Conservation (phyloP, 2,329 filamentous ascomycete species). For the Aspergillus pseudoglaucus region DNA sequence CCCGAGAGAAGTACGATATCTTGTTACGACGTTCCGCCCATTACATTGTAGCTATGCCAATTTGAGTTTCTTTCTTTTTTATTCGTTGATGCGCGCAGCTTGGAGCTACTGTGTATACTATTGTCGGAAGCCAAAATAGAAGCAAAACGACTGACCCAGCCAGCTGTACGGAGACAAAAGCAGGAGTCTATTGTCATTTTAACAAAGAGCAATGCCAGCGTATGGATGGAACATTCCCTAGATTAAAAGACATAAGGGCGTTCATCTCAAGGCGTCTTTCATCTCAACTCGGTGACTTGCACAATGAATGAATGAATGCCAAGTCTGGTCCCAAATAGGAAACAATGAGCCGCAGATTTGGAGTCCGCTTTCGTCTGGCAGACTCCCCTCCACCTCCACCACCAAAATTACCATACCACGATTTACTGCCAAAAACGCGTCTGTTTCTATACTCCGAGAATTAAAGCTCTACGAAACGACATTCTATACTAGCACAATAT, state of each 20-base stretch:
- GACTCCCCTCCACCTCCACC: not conserved
- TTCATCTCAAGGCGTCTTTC: too few species aligned
- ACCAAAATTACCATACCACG: not conserved
- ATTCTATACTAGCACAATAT: too few species aligned
- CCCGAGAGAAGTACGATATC: not conserved
- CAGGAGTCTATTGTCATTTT: not conserved
- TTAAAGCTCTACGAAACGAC: too few species aligned
- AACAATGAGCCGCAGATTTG: not conserved
- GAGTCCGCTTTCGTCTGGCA: not conserved
- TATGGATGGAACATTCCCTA: too few species aligned
- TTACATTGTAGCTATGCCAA: not conserved
- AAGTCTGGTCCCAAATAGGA: not conserved
- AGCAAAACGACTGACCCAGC: not conserved
- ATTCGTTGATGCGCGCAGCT: not conserved
- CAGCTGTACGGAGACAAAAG: not conserved
- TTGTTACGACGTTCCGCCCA: not conserved
- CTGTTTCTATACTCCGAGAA: too few species aligned
- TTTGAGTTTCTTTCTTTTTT: not conserved
- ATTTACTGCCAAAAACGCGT: too few species aligned
- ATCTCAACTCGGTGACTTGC: too few species aligned
- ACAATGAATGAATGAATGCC: not conserved
- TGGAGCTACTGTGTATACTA: not conserved
- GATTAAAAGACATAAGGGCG: too few species aligned
- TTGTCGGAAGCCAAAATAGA: constrained; percentile 1
- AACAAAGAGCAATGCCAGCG: too few species aligned